Evolutionary conservation across 208 protist genomes (phyloP).

Genomic region (Acanthamoeba castellanii): DNA sequence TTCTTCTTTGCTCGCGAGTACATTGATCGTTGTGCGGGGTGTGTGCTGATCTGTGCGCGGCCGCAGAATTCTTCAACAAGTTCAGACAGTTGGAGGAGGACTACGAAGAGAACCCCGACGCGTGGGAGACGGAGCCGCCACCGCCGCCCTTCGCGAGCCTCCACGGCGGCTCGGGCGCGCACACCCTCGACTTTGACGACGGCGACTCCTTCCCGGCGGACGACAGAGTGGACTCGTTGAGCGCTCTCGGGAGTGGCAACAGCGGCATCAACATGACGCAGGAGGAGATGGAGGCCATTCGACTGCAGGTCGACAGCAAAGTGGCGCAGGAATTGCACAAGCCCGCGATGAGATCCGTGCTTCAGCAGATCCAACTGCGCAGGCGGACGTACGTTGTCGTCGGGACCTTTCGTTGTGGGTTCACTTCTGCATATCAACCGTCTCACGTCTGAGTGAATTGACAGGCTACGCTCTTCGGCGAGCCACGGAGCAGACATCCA

Average conservation of each 20-base stretch:
- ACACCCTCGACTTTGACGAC: conserved; percentile 11
- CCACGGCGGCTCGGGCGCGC: neutral
- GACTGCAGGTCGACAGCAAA: conserved; percentile 49
- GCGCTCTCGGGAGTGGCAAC: neutral
- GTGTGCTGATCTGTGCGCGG: no score
- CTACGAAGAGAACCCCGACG: conserved; percentile 38
- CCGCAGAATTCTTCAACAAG: neutral
- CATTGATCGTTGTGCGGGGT: no score
- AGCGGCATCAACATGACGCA: conserved; percentile 9
- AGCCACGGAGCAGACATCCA: conserved; percentile 55
- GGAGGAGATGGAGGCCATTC: conserved; percentile 64
- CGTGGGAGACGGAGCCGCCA: neutral
- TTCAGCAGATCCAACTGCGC: conserved; percentile 51
- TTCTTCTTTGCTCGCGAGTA: neutral
- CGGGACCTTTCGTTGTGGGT: neutral
- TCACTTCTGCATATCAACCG: neutral
- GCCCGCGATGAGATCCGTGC: conserved; percentile 44
- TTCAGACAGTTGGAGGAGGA: conserved; percentile 23
- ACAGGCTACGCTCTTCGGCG: neutral
- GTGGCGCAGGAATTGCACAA: conserved; percentile 63
- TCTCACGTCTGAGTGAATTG: neutral
- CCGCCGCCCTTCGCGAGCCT: neutral
- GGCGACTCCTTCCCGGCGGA: neutral
- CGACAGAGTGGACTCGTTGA: neutral
- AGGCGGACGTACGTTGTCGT: neutral